Evolutionary conservation across 129 eudicot genomes (phyloP).

Genomic region (Dittrichia graveolens): DNA sequence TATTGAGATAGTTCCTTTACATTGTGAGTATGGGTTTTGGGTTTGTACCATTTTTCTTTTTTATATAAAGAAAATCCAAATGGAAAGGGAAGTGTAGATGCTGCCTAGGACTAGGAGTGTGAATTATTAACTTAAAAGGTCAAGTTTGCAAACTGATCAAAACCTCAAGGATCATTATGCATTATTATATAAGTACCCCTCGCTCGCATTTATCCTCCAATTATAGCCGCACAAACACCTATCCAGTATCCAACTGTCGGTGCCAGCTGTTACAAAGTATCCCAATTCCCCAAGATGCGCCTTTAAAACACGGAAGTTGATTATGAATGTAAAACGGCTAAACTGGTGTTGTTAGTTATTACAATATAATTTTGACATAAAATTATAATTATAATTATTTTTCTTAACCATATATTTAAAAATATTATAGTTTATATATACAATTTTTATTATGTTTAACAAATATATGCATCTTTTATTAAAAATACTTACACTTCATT

Average conservation of each 20-base stretch:
- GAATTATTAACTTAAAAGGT: conserved; percentile 5
- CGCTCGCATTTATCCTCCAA: conserved; percentile 8
- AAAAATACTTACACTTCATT: too few species aligned
- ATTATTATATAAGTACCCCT: not conserved
- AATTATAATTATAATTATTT: too few species aligned
- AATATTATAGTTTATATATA: too few species aligned
- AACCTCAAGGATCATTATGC: conserved; percentile 12
- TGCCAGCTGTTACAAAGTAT: conserved; percentile 27
- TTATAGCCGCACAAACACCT: conserved; percentile 17
- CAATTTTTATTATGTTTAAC: too few species aligned
- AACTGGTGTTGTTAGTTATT: not conserved
- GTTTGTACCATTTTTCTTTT: too few species aligned
- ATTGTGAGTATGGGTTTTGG: too few species aligned
- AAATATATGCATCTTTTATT: too few species aligned
- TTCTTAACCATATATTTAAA: too few species aligned
- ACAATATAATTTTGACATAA: too few species aligned
- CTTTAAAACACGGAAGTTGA: not conserved
- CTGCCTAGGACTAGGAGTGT: too few species aligned
- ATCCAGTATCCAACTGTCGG: conserved; percentile 33
- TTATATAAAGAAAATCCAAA: too few species aligned
- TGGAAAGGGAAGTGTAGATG: not conserved
- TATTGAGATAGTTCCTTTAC: too few species aligned
- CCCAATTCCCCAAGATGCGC: not conserved
- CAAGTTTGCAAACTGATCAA: not conserved
- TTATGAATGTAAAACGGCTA: not conserved